These are phyloP conservation scores for Ophiostoma piceae DNA, from an alignment of 2,329 filamentous ascomycete species.

Conservation along the genomic window DNA sequence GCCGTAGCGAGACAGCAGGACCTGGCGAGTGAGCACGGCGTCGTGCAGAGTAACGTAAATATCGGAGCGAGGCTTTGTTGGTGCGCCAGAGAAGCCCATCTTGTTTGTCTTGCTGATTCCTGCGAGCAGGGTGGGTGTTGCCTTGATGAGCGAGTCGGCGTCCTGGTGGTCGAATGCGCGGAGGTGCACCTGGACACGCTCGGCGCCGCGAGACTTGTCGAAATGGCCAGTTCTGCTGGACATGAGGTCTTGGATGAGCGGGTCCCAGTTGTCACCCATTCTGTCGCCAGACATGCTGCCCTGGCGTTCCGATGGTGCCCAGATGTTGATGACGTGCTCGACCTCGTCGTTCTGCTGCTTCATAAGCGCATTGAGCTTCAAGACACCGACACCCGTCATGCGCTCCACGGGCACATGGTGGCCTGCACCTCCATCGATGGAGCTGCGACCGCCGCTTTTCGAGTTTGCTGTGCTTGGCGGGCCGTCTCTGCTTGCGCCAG, in stretches of 20 bases:
- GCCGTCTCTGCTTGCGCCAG: constrained; percentile 42
- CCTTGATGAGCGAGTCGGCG: constrained; percentile 72
- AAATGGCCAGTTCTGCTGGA: constrained; percentile 69
- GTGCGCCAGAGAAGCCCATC: constrained; percentile 90
- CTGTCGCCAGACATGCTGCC: constrained; percentile 48
- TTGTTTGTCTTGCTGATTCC: constrained; percentile 75
- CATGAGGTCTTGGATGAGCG: constrained; percentile 66
- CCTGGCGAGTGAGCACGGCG: constrained; percentile 71
- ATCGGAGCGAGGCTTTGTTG: constrained; percentile 81
- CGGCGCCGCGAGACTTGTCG: constrained; percentile 65
- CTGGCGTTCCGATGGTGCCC: constrained; percentile 57
- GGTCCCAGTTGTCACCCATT: constrained; percentile 63
- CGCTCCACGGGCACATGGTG: constrained; percentile 52
- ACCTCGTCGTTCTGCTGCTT: constrained; percentile 64
- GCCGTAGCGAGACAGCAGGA: constrained; percentile 57
- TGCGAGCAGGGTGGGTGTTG: constrained; percentile 81
- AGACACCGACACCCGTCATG: constrained; percentile 68
- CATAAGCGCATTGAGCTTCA: constrained; percentile 71
- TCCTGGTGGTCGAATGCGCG: constrained; percentile 73
- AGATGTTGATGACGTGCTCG: constrained; percentile 72
- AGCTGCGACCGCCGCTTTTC: constrained; percentile 28
- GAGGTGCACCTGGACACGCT: constrained; percentile 73
- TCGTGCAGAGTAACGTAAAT: constrained; percentile 87
- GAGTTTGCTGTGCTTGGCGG: constrained; percentile 56
- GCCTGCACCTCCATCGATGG: constrained; percentile 21